A percentile compares a stretch with the other conserved stretches of the same genome.
Conservation (phyloP, 2,329 filamentous ascomycete species). For the Blastomyces gilchristii region DNA sequence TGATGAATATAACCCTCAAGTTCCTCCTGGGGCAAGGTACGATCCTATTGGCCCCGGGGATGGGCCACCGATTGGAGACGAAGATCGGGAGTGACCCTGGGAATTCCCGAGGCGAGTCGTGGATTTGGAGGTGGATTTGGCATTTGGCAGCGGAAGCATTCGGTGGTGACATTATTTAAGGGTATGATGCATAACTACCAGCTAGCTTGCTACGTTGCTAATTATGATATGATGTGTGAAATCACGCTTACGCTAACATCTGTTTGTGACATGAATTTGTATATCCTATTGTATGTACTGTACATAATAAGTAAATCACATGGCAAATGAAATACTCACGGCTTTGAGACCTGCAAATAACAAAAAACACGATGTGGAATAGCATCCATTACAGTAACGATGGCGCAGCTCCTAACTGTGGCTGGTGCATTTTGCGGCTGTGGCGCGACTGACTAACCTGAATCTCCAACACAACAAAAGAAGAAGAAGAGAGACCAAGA, state of each 20-base stretch:
- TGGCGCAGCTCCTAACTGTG: neutral
- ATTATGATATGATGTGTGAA: neutral
- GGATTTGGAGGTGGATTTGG: conserved; percentile 44
- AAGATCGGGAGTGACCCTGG: too few species aligned
- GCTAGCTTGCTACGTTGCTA: neutral
- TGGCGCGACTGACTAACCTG: neutral
- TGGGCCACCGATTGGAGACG: conserved; percentile 40
- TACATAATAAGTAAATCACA: neutral
- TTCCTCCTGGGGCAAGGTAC: conserved; percentile 81
- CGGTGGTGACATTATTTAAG: conserved; percentile 33
- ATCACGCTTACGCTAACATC: neutral
- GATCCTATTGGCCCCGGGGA: conserved; percentile 72
- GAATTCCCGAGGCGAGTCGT: too few species aligned
- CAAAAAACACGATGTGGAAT: neutral
- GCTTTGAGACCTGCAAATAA: neutral
- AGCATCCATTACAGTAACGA: neutral
- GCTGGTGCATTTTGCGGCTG: neutral
- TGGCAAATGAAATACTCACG: neutral
- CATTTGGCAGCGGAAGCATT: conserved; percentile 41
- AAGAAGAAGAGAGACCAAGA: neutral
- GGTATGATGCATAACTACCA: neutral
- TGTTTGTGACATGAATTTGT: neutral
- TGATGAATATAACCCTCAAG: conserved; percentile 55
- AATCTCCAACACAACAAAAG: neutral
- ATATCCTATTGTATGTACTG: neutral